Evolutionary conservation across 768 basidiomycete genomes (phyloP), one percentile per base, ranked within the genome.

Genomic region (Podaxis sp.): DNA sequence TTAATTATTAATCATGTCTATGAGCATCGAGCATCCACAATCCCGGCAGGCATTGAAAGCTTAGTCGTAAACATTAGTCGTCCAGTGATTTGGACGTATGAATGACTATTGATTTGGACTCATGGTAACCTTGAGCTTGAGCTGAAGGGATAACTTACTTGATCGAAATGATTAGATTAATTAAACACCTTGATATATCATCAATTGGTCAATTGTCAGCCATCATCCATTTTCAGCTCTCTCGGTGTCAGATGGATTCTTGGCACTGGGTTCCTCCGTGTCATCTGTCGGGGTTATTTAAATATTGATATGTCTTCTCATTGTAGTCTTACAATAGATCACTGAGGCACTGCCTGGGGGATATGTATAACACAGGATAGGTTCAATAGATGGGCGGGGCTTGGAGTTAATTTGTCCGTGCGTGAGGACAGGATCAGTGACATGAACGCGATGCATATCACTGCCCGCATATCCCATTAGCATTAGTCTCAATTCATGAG

Each of bases 141-240:
- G 42, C 19, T 46, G 44, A n/a, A 33, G 33, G 33, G 19, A 46
- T 19, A 30, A 30, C 28, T 7, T 28, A 44, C 15, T 15, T 48
- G 53, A 48, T 61, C 40, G 33, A 33, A 9, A 28, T 61, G 52
- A 61, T 53, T 44, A 61, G 40, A 61, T 54, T 53, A 61, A 61
- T 61, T 22, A 60, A 24, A 60, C 59, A 26, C 51, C 51, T 12
- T 61, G 52, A 61, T 48, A 30, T 49, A 59, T 49, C 46, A 59
- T 46, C 44, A 46, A 19, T 46, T 19, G 7, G 44, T 17, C 15
- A 46, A n/a, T 17, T 46, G 44, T n/a, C 44, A 46, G 12, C 15
- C 44, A n/a, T 17, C 19, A 19, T 46, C 17, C 7, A 46, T 42
- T 42, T 42, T 42, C 40, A 17, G 40, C 9, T 42, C 9, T 17